Evolutionary conservation across 306 rosid species (phyloP).

Genomic region (Styphnolobium japonicum): DNA sequence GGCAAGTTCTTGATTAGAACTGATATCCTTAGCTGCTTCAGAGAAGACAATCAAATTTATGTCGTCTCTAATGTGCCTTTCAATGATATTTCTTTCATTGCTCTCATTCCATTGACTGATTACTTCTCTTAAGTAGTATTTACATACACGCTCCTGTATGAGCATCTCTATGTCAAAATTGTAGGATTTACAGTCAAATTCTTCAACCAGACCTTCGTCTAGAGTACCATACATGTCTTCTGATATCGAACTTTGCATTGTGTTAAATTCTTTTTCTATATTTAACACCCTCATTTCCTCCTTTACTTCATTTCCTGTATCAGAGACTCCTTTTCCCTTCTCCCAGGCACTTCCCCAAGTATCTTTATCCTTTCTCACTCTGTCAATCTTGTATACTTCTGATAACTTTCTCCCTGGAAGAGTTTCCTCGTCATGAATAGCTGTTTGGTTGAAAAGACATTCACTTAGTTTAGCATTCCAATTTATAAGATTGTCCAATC

Average conservation of each 20-base stretch:
- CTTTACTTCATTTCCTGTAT: slow-evolving; percentile 16
- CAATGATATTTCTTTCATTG: slow-evolving; percentile 30
- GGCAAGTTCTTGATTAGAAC: slow-evolving; percentile 16
- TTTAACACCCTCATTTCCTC: slow-evolving; percentile 25
- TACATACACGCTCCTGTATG: slow-evolving; percentile 33
- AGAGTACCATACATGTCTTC: slow-evolving; percentile 30
- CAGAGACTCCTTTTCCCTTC: slow-evolving; percentile 32
- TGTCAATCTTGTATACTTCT: neutral
- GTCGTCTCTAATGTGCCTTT: slow-evolving; percentile 49
- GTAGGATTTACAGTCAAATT: slow-evolving; percentile 8
- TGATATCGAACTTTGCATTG: slow-evolving; percentile 15
- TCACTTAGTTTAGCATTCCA: slow-evolving; percentile 38
- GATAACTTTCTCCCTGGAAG: slow-evolving; percentile 1
- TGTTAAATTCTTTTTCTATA: slow-evolving; percentile 34
- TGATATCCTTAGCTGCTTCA: slow-evolving; percentile 30
- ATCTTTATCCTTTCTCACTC: slow-evolving; percentile 15
- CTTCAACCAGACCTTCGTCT: slow-evolving; percentile 28
- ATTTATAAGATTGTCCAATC: slow-evolving; percentile 38
- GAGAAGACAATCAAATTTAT: slow-evolving; percentile 30
- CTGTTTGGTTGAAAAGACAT: neutral
- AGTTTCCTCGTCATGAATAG: slow-evolving; percentile 7
- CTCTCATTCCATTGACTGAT: slow-evolving; percentile 45
- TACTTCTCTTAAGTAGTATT: slow-evolving; percentile 32
- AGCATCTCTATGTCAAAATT: slow-evolving; percentile 40
- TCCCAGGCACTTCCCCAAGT: slow-evolving; percentile 34